Evolutionary conservation across 768 basidiomycete genomes (phyloP), one percentile per base, ranked within the genome.

Genomic region (Leccinum fibrillosum): DNA sequence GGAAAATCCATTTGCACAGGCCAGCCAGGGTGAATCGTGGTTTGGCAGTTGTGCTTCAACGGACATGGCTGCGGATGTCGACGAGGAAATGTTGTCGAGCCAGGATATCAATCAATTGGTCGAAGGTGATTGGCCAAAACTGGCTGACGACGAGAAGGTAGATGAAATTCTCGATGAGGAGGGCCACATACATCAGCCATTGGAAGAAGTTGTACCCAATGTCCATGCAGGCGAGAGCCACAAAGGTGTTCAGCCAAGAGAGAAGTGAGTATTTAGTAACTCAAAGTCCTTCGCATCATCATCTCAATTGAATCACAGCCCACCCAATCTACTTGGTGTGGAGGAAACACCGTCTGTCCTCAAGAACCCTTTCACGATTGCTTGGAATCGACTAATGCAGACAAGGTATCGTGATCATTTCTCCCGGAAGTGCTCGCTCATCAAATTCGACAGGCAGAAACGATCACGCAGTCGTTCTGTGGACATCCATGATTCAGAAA

Each of bases 41-140:
- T 45, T 44, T n/a, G 53, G 17, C 19, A 55, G 19, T 25, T 30
- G 51, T 51, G 11, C 49, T 39, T 21, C 48, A 10, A 45, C 59
- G 50, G 58, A 54, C 12, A n/a, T 59, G 28, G 68, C 70, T 21
- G 68, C 71, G 15, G 71, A 69, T 56, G 71, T 65, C 57, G 66
- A 74, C 59, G 69, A 73, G 54, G 59, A 32, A 26, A 57, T 71
- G 44, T 54, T 77, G 21, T 69, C 69, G 11, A 74, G 70, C 54
- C 73, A 76, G 52, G 71, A 74, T 25, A 73, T 77, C 37, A 67
- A 68, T 45, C 66, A 74, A 42, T 58, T 65, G 8, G 61, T 62
- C 26, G 67, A 66, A 49, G 53, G 58, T 7, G 69, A 70, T n/a
- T 68, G 62, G 69, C 51, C 35, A 30, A 55, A 62, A 28, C 5